A percentile compares a stretch with the other conserved stretches of the same genome.
phyloP scores from a whole-genome alignment of 768 basidiomycete species.

The Tylopilus sp. region DNA sequence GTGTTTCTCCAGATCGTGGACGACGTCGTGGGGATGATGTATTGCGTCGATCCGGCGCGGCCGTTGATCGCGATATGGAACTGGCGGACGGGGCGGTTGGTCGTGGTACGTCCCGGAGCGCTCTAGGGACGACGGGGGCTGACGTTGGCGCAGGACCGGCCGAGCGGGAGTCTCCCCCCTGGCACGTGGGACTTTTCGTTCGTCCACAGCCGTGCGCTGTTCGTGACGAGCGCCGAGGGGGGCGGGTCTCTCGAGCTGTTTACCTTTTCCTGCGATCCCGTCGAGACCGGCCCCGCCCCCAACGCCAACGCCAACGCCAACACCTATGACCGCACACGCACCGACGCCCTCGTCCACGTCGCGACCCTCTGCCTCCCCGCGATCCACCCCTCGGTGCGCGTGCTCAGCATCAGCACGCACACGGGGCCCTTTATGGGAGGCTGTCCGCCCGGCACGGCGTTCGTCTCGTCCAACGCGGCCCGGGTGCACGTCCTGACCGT shows the following conservation, averaged over 20 bases:
- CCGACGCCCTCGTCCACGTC: constrained; percentile 13
- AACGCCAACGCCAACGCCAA: neutral
- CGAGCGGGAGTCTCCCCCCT: constrained; percentile 20
- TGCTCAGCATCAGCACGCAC: constrained; percentile 28
- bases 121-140: too few species aligned
- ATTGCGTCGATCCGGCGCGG: constrained; percentile 25
- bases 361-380: constrained; percentile 17
- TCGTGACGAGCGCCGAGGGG: constrained; percentile 35
- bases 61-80: constrained; percentile 43
- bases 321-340: neutral
- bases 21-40: constrained; percentile 51
- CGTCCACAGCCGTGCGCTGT: constrained; percentile 41
- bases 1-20: constrained; percentile 50
- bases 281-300: neutral
- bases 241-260: constrained; percentile 44
- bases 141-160: constrained; percentile 30
- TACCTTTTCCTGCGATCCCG: constrained; percentile 29
- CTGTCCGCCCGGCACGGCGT: constrained; percentile 21
- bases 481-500: constrained; percentile 23
- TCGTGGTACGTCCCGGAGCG: constrained; percentile 45
- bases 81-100: constrained; percentile 43
- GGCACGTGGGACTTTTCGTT: constrained; percentile 45
- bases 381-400: constrained; percentile 1
- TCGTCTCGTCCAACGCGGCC: constrained; percentile 26
- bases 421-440: constrained; percentile 33